Base-by-base conservation (phyloP, 129 eudicot genomes). In the Helichrysum umbraculigerum region DNA sequence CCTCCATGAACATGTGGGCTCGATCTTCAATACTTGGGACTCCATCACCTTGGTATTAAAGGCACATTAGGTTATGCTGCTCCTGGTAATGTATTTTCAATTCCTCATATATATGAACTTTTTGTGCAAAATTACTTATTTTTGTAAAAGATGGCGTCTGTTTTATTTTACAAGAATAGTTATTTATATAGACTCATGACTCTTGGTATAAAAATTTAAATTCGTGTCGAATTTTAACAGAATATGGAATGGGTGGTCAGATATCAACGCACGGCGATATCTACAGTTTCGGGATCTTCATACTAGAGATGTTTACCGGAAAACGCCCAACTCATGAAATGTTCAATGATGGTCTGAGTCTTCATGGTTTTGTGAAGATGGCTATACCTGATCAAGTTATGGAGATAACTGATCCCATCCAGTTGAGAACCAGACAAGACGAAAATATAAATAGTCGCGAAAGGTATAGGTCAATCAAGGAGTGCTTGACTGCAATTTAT, bases 241-340 rank as follows among this genome's bases (percentile, higher is more conserved):
- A 54, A 17, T 54, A 54, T 54, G 60, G 60, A 54, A 54, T 54
- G 60, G 60, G 22, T 4, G 22, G 60, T 54, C 22, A 17, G 3
- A 16, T 16, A 16, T 54, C 60, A 54, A 12, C 22, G 17, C 17
- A 54, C 21, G 60, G 21, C 2, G 60, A 54, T 54, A 54, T 54
- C 60, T 54, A 54, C 60, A 54, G 60, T 54, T 54, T 54, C 60
- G 60, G 60, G 8, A 54, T 54, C 60, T 10, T 54, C 60, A 54
- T 54, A 54, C 60, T 54, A 54, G 22, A 54, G 22, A 54, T 22
- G 2, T 54, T 54, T 54, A 54, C 60, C 3, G 60, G 21, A 17
- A 54, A 54, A 17, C 21, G 8, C 25, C 60, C 60, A 17, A 54
- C 21, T 17, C 60, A 54, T 19, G n/a, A 54, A 16, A 54, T 54